phyloP scores from a whole-genome alignment of 208 protist species.

The Wallacemonas sp. region DNA sequence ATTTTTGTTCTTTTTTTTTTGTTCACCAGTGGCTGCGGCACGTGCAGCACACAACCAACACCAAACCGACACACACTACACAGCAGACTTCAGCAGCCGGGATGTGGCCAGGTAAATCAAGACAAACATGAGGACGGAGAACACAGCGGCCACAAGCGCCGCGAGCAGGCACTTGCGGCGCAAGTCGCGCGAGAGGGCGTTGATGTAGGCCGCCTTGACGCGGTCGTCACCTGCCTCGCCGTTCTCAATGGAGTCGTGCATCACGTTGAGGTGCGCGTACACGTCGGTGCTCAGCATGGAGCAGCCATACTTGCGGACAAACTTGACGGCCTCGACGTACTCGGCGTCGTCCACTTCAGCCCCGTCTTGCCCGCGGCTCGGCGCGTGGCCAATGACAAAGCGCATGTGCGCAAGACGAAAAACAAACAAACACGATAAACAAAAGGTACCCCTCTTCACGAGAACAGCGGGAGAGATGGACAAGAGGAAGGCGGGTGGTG shows the following conservation, averaged over 20 bases:
- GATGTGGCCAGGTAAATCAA: slow-evolving; percentile 7
- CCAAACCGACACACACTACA: too few relatives aligned
- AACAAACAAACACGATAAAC: too few relatives aligned
- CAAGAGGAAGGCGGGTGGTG: too few relatives aligned
- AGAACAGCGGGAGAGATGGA: too few relatives aligned
- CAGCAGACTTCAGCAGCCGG: background rate
- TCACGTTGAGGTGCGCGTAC: background rate
- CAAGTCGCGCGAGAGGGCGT: slow-evolving; percentile 2
- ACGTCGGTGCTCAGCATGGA: slow-evolving; percentile 1
- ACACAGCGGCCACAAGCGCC: background rate
- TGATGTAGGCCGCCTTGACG: slow-evolving; percentile 12
- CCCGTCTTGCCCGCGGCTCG: background rate
- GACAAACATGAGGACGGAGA: background rate
- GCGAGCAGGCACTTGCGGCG: slow-evolving; percentile 4
- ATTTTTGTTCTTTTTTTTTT: background rate
- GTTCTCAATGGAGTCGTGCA: slow-evolving; percentile 16
- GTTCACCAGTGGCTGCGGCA: background rate
- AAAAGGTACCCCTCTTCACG: too few relatives aligned
- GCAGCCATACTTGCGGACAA: slow-evolving; percentile 17
- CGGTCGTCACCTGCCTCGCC: slow-evolving; percentile 1
- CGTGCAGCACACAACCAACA: too few relatives aligned
- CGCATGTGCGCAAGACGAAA: background rate
- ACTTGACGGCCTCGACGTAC: slow-evolving; percentile 15
- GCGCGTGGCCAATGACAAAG: background rate
- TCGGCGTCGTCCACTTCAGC: background rate